Evolutionary conservation across 345 rosid species (phyloP).

Genomic region (Salix koriyanagi): DNA sequence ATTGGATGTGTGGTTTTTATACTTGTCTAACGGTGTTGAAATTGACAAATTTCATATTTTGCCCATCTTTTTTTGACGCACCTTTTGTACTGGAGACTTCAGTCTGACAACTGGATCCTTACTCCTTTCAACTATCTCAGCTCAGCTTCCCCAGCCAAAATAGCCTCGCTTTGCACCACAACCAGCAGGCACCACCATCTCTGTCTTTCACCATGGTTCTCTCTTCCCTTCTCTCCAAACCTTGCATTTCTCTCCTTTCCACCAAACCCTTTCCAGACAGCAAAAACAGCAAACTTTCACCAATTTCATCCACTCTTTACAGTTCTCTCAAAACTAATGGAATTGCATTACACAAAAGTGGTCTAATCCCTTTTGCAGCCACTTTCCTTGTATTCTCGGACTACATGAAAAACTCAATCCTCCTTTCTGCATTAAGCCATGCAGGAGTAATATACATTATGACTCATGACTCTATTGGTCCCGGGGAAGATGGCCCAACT

Average conservation of each 20-base stretch:
- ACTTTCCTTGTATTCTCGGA: constrained; percentile 36
- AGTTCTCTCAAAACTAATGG: constrained; percentile 19
- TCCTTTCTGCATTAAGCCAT: constrained; percentile 34
- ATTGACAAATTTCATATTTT: neutral
- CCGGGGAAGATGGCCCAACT: constrained; percentile 44
- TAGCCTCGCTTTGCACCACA: neutral
- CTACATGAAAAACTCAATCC: constrained; percentile 34
- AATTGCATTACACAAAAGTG: constrained; percentile 29
- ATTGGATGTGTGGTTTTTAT: neutral
- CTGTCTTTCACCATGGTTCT: constrained; percentile 5
- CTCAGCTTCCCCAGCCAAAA: neutral
- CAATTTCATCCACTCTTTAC: neutral
- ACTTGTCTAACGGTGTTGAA: neutral
- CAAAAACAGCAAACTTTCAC: neutral
- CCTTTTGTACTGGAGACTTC: neutral
- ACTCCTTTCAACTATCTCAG: neutral
- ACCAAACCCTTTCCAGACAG: neutral
- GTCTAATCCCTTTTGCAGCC: constrained; percentile 31
- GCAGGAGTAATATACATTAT: constrained; percentile 35
- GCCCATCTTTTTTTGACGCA: neutral
- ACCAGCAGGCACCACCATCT: neutral
- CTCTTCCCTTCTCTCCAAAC: constrained; percentile 13
- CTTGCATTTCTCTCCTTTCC: neutral
- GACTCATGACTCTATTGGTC: constrained; percentile 42
- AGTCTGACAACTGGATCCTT: neutral